Conservation (phyloP, 352 stramenopile species). For the Phytophthora cactorum region DNA sequence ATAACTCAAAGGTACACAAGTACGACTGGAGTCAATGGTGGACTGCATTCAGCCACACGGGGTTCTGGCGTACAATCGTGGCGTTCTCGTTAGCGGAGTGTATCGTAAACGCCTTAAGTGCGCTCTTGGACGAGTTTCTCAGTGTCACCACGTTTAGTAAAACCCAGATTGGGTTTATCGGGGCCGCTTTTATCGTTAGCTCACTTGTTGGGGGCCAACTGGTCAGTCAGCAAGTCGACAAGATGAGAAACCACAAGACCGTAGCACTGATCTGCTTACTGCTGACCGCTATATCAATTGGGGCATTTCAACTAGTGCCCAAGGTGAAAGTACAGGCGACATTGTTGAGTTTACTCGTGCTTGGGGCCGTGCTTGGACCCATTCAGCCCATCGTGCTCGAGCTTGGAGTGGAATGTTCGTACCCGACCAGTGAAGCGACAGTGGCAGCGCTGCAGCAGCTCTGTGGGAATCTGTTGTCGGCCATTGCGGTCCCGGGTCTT, state of each 20-base stretch:
- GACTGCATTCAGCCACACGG: conserved; percentile 57
- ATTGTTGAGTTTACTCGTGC: conserved; percentile 44
- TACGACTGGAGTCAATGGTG: conserved; percentile 78
- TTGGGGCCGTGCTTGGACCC: conserved; percentile 64
- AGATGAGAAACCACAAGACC: conserved; percentile 53
- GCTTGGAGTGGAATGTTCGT: conserved; percentile 70
- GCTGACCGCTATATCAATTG: conserved; percentile 32
- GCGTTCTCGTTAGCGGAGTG: conserved; percentile 73
- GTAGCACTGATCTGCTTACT: conserved; percentile 57
- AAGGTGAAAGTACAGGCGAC: conserved; percentile 36
- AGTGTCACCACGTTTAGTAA: conserved; percentile 59
- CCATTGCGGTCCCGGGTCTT: conserved; percentile 54
- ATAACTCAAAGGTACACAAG: conserved; percentile 31
- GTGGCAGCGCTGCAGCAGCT: conserved; percentile 78
- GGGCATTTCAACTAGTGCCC: conserved; percentile 49
- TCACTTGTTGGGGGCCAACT: conserved; percentile 65
- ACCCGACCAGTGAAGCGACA: conserved; percentile 71
- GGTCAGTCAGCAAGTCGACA: conserved; percentile 66
- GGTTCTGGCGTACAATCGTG: conserved; percentile 65
- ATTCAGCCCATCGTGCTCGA: conserved; percentile 72
- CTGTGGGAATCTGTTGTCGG: conserved; percentile 75
- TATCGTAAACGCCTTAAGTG: conserved; percentile 70
- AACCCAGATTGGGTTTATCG: conserved; percentile 64
- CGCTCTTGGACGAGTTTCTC: conserved; percentile 71
- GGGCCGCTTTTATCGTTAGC: conserved; percentile 73